Conservation (phyloP, 2,329 filamentous ascomycete genomes). For the Hysterium pulicare region DNA sequence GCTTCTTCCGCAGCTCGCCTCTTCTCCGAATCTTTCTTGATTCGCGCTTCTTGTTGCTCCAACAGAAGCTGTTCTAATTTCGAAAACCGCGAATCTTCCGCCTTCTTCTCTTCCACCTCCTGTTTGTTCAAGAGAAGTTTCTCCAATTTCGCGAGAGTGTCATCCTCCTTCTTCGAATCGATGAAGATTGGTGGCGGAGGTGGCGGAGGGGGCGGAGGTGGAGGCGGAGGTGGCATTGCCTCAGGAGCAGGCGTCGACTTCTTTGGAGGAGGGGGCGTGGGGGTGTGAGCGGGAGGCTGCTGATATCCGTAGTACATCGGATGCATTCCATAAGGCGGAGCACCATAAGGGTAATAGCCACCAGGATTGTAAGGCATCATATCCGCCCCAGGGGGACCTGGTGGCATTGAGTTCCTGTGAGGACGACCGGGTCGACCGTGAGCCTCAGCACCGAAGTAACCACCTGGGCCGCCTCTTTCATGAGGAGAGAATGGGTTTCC, state of each 20-base stretch:
- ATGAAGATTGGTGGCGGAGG: constrained; percentile 13
- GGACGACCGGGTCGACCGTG: constrained; percentile 16
- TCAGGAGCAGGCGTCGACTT: constrained; percentile 14
- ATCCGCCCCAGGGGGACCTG: constrained; percentile 23
- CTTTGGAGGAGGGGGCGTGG: constrained; percentile 13
- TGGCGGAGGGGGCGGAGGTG: constrained; percentile 6
- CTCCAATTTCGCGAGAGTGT: constrained; percentile 30
- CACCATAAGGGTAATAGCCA: constrained; percentile 26
- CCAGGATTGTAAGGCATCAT: constrained; percentile 32
- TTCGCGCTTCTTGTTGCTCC: constrained; percentile 32
- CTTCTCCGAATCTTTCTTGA: constrained; percentile 35
- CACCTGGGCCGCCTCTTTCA: constrained; percentile 16
- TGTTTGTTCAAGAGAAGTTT: constrained; percentile 26
- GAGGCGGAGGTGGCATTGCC: constrained; percentile 18
- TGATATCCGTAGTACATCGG: constrained; percentile 13
- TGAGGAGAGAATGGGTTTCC: constrained; percentile 38
- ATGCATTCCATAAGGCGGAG: constrained; percentile 22
- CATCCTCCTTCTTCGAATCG: constrained; percentile 25
- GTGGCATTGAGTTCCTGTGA: constrained; percentile 33
- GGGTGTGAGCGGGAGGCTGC: constrained; percentile 13
- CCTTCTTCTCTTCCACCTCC: constrained; percentile 29
- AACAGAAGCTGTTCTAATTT: constrained; percentile 36
- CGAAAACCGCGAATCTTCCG: constrained; percentile 34
- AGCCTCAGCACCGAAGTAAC: constrained; percentile 33
- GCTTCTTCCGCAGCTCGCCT: constrained; percentile 32